Evolutionary conservation across 768 basidiomycete species (phyloP), one percentile per base, ranked within the genome.

Genomic region (Amyloporia xantha): DNA sequence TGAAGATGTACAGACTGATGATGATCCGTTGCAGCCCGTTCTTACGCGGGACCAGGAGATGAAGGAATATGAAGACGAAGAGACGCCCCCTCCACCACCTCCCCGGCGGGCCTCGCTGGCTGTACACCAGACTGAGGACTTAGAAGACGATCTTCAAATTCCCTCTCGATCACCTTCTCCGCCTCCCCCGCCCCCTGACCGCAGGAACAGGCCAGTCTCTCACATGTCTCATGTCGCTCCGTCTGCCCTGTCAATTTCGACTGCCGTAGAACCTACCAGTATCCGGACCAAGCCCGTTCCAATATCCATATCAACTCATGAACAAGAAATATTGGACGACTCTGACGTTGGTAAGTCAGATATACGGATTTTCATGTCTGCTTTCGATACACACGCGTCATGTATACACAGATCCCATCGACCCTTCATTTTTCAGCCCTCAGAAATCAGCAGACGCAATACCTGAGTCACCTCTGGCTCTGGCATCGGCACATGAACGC

Each of bases 291-390:
- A n/a, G n/a, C n/a, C n/a, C n/a, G n/a, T n/a, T n/a, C 41, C 51
- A 15, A 7, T 33, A 33, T 33, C 30, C 30, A 33, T 33, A 33
- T 7, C 15, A 28, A 12, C 46, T 42, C 45, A 43, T 19, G 43
- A 2, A n/a, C 35, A 28, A 1, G 56, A 61, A 27, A 23, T 83
- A 19, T 61, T 83, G 44, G 75, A 80, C 59, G 82, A 84, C 26
- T 75, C 77, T 21, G 80, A 84, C 62, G 80, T 78, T 37, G 81
- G 82, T 83, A 49, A 51, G 77, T 64, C 11, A n/a, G n/a, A n/a
- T n/a, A n/a, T n/a, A n/a, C 20, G 25, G 26, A 27, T 47, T 17
- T 28, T 43, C 41, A 23, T 26, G 33, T 20, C 13, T n/a, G n/a
- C n/a, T 35, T 26, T n/a, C 52, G 23, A 57, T 47, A 47, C 15